Conservation (phyloP, 306 rosid species). For the Datisca glomerata region DNA sequence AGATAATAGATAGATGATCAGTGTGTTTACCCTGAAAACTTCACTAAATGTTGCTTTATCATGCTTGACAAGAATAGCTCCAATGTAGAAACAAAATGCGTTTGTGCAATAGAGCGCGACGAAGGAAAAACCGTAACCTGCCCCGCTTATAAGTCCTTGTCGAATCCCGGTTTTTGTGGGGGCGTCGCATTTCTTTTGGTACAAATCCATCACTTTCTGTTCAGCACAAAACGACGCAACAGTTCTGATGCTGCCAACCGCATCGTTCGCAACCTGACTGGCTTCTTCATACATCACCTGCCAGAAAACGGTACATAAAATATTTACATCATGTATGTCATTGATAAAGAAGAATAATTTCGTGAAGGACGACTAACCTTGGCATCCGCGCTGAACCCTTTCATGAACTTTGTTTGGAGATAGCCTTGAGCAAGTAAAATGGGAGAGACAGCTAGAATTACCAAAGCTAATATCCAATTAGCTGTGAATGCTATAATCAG, state of each 20-base stretch:
- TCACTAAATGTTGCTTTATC: conserved; percentile 60
- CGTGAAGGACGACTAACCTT: conserved; percentile 33
- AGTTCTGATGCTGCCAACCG: conserved; percentile 81
- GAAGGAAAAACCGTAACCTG: conserved; percentile 59
- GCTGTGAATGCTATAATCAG: conserved; percentile 65
- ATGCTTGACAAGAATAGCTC: conserved; percentile 44
- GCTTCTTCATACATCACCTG: conserved; percentile 89
- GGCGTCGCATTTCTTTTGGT: conserved; percentile 39
- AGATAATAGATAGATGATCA: neutral
- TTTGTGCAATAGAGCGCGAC: conserved; percentile 49
- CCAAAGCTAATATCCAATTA: conserved; percentile 61
- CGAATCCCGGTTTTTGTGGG: conserved; percentile 56
- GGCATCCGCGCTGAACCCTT: conserved; percentile 80
- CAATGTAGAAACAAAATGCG: conserved; percentile 65
- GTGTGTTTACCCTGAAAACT: conserved; percentile 55
- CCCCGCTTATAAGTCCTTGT: conserved; percentile 62
- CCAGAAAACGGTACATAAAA: no score
- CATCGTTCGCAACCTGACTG: conserved; percentile 89
- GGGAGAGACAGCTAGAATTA: conserved; percentile 54
- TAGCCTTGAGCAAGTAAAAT: conserved; percentile 39
- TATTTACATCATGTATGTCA: no score
- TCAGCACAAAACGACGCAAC: conserved; percentile 93
- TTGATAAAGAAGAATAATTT: no score
- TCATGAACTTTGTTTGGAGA: conserved; percentile 37
- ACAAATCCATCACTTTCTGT: conserved; percentile 65